Base-by-base conservation (phyloP, 495 filamentous ascomycete genomes). In the Talaromyces wortmannii region DNA sequence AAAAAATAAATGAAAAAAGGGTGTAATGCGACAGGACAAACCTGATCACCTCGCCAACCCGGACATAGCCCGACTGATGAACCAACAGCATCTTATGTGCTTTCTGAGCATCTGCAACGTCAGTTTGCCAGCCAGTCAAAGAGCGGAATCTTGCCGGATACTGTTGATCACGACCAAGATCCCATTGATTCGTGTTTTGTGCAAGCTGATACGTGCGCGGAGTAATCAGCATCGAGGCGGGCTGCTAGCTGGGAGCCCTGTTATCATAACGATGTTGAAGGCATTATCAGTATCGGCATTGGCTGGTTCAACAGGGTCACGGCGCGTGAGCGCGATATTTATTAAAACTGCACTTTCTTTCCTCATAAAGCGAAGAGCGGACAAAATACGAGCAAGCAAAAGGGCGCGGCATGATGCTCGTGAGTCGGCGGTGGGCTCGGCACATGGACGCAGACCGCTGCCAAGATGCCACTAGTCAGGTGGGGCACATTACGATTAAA, bases 31-130 rank as follows among this genome's bases (percentile, higher is more conserved):
- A 23, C 23, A 53, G 31, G 7, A 55, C 64, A 48, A 61, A 85
- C 81, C 84, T 85, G 48, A 95, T 82, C 33, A 97, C 84, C 69
- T 97, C 90, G 55, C 94, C 95, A 55, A 97, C 87, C 61, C 90
- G 94, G 59, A 97, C 87, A 69, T 80, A 89, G 59, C 92, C 92
- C 43, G 83, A 75, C 68, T 97, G 92, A 70, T 96, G 86, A 50
- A 95, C 73, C 67, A 98, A 82, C 31, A 97, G 78, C 94, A 97
- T 98, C 48, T 76, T 67, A 55, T 64, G 53, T 23, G 60, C 57
- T 42, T 57, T 58, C 17, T 43, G 31, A 18, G 57, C 45, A 55
- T 65, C 58, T 16, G 59, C 48, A 15, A 55, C 57, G 45, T 58
- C 57, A 32, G 67, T 55, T 23, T 58, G 62, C 76, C 76, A 80